phyloP scores from a whole-genome alignment of 768 basidiomycete species.

The Mrakia gelida region DNA sequence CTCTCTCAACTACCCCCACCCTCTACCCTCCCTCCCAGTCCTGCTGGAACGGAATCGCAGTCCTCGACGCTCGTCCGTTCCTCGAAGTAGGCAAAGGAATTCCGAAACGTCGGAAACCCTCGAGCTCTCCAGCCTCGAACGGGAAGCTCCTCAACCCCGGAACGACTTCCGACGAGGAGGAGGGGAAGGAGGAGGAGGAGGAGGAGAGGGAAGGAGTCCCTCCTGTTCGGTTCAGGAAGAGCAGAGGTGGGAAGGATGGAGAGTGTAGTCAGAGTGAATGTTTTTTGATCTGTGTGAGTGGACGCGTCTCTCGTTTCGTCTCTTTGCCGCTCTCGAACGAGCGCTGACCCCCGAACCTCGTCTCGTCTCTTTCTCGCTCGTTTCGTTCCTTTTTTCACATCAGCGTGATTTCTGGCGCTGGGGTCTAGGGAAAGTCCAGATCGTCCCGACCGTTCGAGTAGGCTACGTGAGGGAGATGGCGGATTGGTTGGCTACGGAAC shows the following conservation, averaged over 20 bases:
- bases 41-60: constrained; percentile 45
- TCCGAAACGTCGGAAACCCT: neutral
- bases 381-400: neutral
- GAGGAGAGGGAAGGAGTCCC: neutral
- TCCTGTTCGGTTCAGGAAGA: constrained; percentile 7
- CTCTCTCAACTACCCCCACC: too few relatives aligned
- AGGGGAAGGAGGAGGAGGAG: neutral
- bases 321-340: too few relatives aligned
- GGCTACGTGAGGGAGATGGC: constrained; percentile 18
- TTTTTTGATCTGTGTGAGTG: constrained; percentile 5
- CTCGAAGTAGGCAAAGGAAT: constrained; percentile 4
- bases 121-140: neutral
- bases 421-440: constrained; percentile 4
- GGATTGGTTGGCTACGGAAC: neutral
- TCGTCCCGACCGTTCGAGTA: neutral
- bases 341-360: too few relatives aligned
- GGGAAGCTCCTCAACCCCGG: neutral
- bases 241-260: neutral
- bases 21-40: too few relatives aligned
- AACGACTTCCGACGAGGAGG: neutral
- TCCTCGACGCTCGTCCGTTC: constrained; percentile 42
- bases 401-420: constrained; percentile 20
- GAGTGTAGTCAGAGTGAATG: constrained; percentile 15
- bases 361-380: neutral
- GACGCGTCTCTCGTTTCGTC: neutral